Evolutionary conservation across 257 asterid species (phyloP), one percentile per base, ranked within the genome.

Genomic region (Fraxinus excelsior): DNA sequence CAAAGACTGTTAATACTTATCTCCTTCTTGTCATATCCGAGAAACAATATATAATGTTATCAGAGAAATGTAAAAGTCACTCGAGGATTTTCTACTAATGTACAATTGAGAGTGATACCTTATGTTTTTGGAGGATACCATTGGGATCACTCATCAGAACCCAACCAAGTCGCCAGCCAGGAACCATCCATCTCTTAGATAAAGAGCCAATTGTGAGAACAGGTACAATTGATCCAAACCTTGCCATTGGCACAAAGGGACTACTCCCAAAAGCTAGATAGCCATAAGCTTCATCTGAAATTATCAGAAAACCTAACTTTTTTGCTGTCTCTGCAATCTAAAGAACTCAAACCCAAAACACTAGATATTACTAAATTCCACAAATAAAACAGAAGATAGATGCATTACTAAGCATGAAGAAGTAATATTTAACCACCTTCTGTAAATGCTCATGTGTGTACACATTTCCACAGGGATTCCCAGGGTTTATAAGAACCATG

Each of bases 121-220:
- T 93, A 0, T 80, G 80, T 80, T 82, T 87, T 16, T 78, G 46
- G 62, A 92, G 96, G 79, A 87, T 51, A 65, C 88, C 85, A 74
- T 81, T 82, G 49, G 94, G 94, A 87, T 92, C 97, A 46, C 76
- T 75, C 26, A 75, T 83, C 76, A 76, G 87, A 13, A 92, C 81
- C 97, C 97, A 92, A 42, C 97, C 96, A 74, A 88, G 42, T 23
- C 93, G 83, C 97, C 96, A 92, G 74, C 96, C 93, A 12, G 97
- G 96, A 79, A 92, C 75, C 74, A 89, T 79, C 97, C 97, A 92
- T 79, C 93, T 84, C 84, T 92, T 90, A 10, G 97, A 90, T 60
- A 90, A 75, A 1, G 96, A 81, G 56, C 94, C 96, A 46, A 92
- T 69, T 9, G 94, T 84, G 23, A 90, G 51, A 49, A 90, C 83